These are phyloP conservation scores for Monosporozyma siamensis DNA, from an alignment of 805 yeast genomes.

Conservation along the genomic window DNA sequence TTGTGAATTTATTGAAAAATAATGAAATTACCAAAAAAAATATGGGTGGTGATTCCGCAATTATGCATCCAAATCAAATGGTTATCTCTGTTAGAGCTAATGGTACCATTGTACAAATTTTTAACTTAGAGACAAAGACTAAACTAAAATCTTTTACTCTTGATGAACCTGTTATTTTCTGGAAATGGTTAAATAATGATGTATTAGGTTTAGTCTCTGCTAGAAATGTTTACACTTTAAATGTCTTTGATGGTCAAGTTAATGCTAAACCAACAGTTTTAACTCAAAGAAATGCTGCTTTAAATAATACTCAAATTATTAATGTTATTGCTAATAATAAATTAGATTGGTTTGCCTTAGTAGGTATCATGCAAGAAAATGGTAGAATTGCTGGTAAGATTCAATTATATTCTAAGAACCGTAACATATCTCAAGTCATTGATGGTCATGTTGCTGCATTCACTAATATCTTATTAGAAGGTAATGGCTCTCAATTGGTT, in stretches of 20 bases:
- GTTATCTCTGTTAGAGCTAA: constrained; percentile 92
- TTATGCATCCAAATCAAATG: constrained; percentile 85
- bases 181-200: constrained; percentile 83
- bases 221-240: constrained; percentile 67
- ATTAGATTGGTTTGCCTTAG: constrained; percentile 87
- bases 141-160: constrained; percentile 80
- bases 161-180: constrained; percentile 82
- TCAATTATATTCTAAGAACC: constrained; percentile 78
- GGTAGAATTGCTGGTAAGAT: constrained; percentile 94
- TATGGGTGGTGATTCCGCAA: constrained; percentile 96
- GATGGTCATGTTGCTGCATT: constrained; percentile 96
- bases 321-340: constrained; percentile 75
- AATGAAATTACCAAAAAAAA: constrained; percentile 78
- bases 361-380: constrained; percentile 89
- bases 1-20: constrained; percentile 72
- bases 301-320: constrained; percentile 79
- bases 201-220: constrained; percentile 80
- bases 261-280: constrained; percentile 69
- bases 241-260: constrained; percentile 71
- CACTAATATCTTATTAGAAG: constrained; percentile 64
- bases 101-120: constrained; percentile 91
- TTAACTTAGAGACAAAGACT: constrained; percentile 78
- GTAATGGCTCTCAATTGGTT: constrained; percentile 57
- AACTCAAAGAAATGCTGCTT: constrained; percentile 73
- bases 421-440: constrained; percentile 91